phyloP scores from a whole-genome alignment of 208 protist species.

The Herpetomonas tarakana region DNA sequence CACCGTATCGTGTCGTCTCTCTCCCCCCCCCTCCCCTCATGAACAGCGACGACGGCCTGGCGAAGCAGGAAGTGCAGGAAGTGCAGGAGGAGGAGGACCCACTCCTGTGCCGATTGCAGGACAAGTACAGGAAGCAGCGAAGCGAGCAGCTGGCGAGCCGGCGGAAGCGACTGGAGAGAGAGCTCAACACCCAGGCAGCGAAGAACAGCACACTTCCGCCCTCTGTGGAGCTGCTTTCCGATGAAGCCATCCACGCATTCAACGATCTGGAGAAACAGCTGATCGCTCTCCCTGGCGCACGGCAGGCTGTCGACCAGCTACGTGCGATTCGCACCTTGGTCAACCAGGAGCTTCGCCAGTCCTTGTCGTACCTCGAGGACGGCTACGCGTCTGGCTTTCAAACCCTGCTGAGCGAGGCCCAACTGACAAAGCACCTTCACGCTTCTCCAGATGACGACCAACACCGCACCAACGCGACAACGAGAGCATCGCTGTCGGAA shows the following conservation, averaged over 20 bases:
- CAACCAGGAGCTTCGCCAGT: conserved; percentile 69
- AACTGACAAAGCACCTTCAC: conserved; percentile 3
- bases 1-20: too few species aligned
- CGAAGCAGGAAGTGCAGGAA: too few species aligned
- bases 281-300: conserved; percentile 17
- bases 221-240: conserved; percentile 67
- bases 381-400: conserved; percentile 78
- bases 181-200: conserved; percentile 28
- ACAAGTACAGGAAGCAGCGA: conserved; percentile 49
- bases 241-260: conserved; percentile 51
- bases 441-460: too few species aligned
- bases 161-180: conserved; percentile 36
- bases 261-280: conserved; percentile 55
- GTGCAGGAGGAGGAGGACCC: too few species aligned
- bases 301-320: conserved; percentile 33
- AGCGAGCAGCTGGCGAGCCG: conserved; percentile 26
- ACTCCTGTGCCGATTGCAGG: conserved; percentile 35
- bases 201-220: conserved; percentile 46
- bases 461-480: too few species aligned
- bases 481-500: neutral
- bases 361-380: conserved; percentile 56
- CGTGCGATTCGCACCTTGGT: conserved; percentile 46
- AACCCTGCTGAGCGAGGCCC: conserved; percentile 30
- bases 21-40: too few species aligned
- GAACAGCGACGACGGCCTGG: too few species aligned